These are phyloP conservation scores for Mrakia blollopis DNA, from an alignment of 768 basidiomycete species.

Conservation along the genomic window DNA sequence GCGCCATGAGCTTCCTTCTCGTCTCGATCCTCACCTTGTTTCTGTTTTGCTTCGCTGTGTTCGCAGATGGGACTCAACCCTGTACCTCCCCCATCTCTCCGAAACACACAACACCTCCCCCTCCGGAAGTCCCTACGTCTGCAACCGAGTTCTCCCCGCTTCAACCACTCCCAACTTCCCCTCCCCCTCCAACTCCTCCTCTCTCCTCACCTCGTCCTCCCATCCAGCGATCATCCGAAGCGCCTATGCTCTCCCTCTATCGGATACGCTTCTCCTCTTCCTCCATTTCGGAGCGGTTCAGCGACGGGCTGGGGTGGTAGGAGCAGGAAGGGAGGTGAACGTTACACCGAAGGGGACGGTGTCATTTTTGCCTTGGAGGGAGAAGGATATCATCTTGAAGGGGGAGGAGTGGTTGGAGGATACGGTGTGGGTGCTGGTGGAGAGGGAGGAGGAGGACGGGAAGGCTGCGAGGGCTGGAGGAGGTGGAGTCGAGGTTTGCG, in stretches of 20 bases:
- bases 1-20: conserved; percentile 56
- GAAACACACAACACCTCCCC: not conserved
- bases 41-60: not conserved
- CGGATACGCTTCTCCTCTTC: not conserved
- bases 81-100: not conserved
- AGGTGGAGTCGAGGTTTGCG: not conserved
- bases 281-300: conserved; percentile 3
- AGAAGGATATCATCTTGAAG: not conserved
- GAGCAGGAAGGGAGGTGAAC: not conserved
- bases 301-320: not conserved
- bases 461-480: not conserved
- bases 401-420: conserved; percentile 1
- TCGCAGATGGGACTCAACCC: not conserved
- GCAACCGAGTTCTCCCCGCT: not conserved
- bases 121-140: not conserved
- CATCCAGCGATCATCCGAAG: not conserved
- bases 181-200: not conserved
- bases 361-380: not conserved
- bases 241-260: not conserved
- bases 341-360: not conserved
- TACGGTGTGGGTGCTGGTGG: not conserved
- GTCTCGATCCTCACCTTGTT: not conserved
- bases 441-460: not conserved
- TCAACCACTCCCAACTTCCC: not conserved
- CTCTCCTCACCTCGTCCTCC: not conserved